A percentile compares a stretch with the other conserved stretches of the same genome.
These are phyloP conservation scores for Ramaria sp. DNA, from an alignment of 768 basidiomycete species.

Conservation along the genomic window DNA sequence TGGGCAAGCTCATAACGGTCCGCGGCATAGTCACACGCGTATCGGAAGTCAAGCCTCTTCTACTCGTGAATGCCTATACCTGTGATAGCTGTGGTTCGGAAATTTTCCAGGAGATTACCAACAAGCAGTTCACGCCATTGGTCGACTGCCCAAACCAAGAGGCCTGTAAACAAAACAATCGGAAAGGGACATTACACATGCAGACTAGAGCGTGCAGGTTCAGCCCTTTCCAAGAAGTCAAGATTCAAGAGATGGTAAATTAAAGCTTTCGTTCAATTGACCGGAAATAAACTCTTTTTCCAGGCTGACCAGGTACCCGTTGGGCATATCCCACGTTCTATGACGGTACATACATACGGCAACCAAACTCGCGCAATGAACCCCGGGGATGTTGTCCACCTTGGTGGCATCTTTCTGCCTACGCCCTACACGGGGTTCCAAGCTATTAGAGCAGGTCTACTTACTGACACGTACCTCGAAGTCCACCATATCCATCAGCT, in stretches of 20 bases:
- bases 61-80: conserved; percentile 95
- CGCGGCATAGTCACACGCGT: conserved; percentile 98
- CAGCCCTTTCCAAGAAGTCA: conserved; percentile 96
- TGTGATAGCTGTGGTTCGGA: conserved; percentile 98
- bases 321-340: conserved; percentile 96
- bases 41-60: conserved; percentile 95
- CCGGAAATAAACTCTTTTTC: conserved; percentile 2
- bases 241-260: conserved; percentile 95
- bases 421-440: conserved; percentile 97
- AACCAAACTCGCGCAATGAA: conserved; percentile 83
- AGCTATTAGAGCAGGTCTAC: conserved; percentile 89
- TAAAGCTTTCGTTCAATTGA: not conserved
- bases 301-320: conserved; percentile 99
- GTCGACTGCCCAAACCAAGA: conserved; percentile 78
- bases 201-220: conserved; percentile 97
- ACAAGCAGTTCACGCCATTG: conserved; percentile 85
- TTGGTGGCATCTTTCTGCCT: conserved; percentile 95
- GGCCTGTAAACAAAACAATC: conserved; percentile 77
- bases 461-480: conserved; percentile 97
- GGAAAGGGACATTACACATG: conserved; percentile 91
- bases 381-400: conserved; percentile 90
- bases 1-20: conserved; percentile 92
- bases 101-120: conserved; percentile 94
- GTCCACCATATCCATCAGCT: conserved; percentile 83
- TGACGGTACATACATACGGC: conserved; percentile 94